These are phyloP conservation scores for Chaetomiaceae sp. DNA, from an alignment of 2,329 filamentous ascomycete species.

Conservation along the genomic window DNA sequence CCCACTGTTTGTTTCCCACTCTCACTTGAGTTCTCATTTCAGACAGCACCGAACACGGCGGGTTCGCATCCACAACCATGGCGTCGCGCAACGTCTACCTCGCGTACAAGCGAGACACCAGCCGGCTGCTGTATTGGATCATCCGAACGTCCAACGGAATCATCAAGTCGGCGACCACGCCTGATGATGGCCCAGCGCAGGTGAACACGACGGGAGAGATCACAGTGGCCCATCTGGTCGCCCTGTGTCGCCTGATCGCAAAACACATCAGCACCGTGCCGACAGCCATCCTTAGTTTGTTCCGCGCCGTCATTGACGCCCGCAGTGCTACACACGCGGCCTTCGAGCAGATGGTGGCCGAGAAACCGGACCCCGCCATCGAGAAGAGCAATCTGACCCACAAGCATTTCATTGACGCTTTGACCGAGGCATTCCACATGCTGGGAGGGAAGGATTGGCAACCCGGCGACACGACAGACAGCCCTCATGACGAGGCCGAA, in stretches of 20 bases:
- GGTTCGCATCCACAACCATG: no score
- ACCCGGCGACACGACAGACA: background rate
- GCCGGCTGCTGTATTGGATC: slow-evolving; percentile 37
- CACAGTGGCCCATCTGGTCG: slow-evolving; percentile 35
- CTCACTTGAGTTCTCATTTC: no score
- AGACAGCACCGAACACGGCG: no score
- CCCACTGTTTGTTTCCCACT: no score
- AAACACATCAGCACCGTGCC: slow-evolving; percentile 33
- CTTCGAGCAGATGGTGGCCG: slow-evolving; percentile 33
- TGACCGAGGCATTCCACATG: slow-evolving; percentile 34
- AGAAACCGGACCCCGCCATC: slow-evolving; percentile 34
- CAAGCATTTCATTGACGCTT: slow-evolving; percentile 40
- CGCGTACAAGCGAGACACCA: slow-evolving; percentile 38
- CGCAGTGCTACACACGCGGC: slow-evolving; percentile 27
- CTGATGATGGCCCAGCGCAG: background rate
- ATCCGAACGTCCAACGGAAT: slow-evolving; percentile 37
- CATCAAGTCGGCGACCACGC: slow-evolving; percentile 23
- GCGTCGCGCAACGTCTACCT: slow-evolving; percentile 32
- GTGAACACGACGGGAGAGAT: slow-evolving; percentile 38
- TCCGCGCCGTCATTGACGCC: slow-evolving; percentile 38
- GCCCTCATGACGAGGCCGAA: slow-evolving; percentile 19
- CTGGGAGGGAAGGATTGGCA: slow-evolving; percentile 33
- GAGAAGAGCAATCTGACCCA: slow-evolving; percentile 38
- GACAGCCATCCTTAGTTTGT: slow-evolving; percentile 32
- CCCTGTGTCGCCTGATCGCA: slow-evolving; percentile 39